Conservation (phyloP, 1,284 basidiomycete genomes). For the Malassezia pachydermatis region DNA sequence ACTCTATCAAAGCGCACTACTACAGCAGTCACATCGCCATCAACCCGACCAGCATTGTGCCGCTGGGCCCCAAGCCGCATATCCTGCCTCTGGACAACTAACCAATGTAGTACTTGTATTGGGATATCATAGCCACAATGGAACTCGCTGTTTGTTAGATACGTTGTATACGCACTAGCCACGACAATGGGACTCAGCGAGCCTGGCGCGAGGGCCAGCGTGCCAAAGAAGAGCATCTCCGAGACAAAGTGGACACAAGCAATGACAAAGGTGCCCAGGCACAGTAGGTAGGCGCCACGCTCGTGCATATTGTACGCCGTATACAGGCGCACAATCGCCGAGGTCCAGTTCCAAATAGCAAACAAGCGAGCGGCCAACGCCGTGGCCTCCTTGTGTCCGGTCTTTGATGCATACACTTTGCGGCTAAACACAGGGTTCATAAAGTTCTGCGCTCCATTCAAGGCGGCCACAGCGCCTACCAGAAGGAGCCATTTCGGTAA, state of each 20-base stretch:
- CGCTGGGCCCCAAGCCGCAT: conserved; percentile 33
- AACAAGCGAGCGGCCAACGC: conserved; percentile 39
- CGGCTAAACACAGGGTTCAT: conserved; percentile 28
- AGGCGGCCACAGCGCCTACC: conserved; percentile 26
- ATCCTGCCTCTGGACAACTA: conserved; percentile 30
- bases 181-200: conserved; percentile 72
- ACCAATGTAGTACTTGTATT: conserved; percentile 15
- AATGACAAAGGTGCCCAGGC: conserved; percentile 74
- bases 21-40: conserved; percentile 41
- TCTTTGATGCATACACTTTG: conserved; percentile 35
- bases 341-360: conserved; percentile 43
- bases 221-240: conserved; percentile 72
- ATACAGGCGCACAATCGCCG: conserved; percentile 39
- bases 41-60: conserved; percentile 41
- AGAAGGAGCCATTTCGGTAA: conserved; percentile 42
- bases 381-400: conserved; percentile 28
- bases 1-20: conserved; percentile 51
- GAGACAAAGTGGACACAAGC: conserved; percentile 79
- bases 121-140: conserved; percentile 13
- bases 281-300: conserved; percentile 62
- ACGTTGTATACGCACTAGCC: conserved; percentile 58
- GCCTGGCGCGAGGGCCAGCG: conserved; percentile 58
- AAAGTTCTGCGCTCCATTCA: conserved; percentile 39
- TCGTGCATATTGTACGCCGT: conserved; percentile 40
- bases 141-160: conserved; percentile 4